phyloP scores from a whole-genome alignment of 805 yeast species.

The Cyberlindnera mississippiensis region DNA sequence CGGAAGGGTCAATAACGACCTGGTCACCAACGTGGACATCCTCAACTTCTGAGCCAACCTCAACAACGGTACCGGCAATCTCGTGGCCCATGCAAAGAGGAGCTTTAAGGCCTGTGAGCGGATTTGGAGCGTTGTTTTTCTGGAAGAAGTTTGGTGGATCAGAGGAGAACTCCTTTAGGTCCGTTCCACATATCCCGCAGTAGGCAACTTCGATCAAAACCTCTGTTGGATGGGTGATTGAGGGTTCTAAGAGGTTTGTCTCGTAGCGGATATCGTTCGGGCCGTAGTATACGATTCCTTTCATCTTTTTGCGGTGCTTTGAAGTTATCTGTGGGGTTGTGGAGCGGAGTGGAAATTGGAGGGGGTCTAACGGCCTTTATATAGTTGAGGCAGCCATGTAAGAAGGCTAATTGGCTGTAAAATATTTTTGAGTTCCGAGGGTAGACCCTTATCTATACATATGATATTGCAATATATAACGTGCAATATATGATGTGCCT shows the following conservation, averaged over 20 bases:
- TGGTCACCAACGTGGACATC: conserved; percentile 50
- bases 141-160: conserved; percentile 59
- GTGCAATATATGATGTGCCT: too few species aligned
- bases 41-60: conserved; percentile 44
- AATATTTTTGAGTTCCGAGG: too few species aligned
- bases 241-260: conserved; percentile 33
- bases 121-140: conserved; percentile 41
- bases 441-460: too few species aligned
- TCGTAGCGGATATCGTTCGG: conserved; percentile 35
- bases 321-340: too few species aligned
- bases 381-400: too few species aligned
- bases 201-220: conserved; percentile 40
- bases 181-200: conserved; percentile 61
- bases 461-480: too few species aligned
- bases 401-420: too few species aligned
- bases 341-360: too few species aligned
- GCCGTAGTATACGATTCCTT: conserved; percentile 38
- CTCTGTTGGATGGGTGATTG: conserved; percentile 35
- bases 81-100: conserved; percentile 61
- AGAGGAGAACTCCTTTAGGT: conserved; percentile 56
- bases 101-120: conserved; percentile 34
- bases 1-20: conserved; percentile 51
- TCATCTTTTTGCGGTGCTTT: conserved; percentile 2
- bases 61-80: conserved; percentile 57
- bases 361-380: too few species aligned